A percentile compares a stretch with the other conserved stretches of the same genome.
These are phyloP conservation scores for Mycocentrospora acerina DNA, from an alignment of 2,329 filamentous ascomycete species.

Conservation along the genomic window DNA sequence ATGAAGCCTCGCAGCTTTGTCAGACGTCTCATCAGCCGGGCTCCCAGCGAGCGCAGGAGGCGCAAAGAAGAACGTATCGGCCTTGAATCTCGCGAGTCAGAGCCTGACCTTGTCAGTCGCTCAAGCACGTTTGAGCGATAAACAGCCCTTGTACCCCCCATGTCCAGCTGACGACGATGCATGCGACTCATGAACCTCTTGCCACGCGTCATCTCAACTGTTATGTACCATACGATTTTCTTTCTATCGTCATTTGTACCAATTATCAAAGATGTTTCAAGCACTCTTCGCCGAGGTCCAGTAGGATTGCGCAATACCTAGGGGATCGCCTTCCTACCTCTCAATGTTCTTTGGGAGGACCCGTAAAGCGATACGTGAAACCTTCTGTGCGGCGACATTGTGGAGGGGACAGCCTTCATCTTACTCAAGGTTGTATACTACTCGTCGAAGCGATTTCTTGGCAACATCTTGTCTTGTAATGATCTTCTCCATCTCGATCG, in stretches of 20 bases:
- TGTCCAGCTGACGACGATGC: conserved; percentile 22
- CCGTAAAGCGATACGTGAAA: conserved; percentile 9
- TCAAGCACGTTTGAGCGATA: conserved; percentile 40
- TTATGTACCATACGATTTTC: conserved; percentile 22
- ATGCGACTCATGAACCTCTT: conserved; percentile 3
- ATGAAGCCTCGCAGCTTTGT: conserved; percentile 42
- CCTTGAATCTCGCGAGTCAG: conserved; percentile 37
- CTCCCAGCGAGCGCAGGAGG: conserved; percentile 46
- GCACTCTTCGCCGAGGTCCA: conserved; percentile 4
- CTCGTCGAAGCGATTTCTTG: conserved; percentile 6
- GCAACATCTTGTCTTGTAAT: conserved; percentile 11
- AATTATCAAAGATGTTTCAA: conserved; percentile 14
- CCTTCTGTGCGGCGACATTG: conserved; percentile 7
- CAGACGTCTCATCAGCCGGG: conserved; percentile 46
- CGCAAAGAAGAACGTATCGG: conserved; percentile 33
- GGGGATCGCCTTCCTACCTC: conserved; percentile 13
- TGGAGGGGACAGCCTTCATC: conserved; percentile 3
- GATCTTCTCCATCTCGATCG: conserved; percentile 12
- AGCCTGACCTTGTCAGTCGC: conserved; percentile 35
- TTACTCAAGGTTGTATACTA: not conserved
- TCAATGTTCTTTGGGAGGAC: conserved; percentile 8
- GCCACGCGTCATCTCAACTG: conserved; percentile 18
- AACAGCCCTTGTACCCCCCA: conserved; percentile 13
- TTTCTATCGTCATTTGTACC: conserved; percentile 20
- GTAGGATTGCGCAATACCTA: conserved; percentile 8